phyloP scores from a whole-genome alignment of 441 rosid species.

The Mallotus repandus region DNA sequence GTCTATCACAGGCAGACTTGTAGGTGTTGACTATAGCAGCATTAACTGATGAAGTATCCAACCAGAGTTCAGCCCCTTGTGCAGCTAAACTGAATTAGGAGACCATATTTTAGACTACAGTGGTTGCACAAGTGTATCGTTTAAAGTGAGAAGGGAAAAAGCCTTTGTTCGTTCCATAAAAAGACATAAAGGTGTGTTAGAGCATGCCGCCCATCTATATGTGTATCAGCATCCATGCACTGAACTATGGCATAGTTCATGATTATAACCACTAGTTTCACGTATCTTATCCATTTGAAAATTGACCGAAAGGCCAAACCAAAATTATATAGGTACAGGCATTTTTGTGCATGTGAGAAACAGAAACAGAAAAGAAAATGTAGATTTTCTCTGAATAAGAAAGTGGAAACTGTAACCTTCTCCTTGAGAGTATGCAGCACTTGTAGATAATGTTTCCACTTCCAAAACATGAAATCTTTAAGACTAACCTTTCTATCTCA shows the following conservation, averaged over 20 bases:
- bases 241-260: slow-evolving; percentile 12
- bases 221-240: not conserved
- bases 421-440: slow-evolving; percentile 5
- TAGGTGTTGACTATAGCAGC: slow-evolving; percentile 80
- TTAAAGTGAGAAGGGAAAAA: not conserved
- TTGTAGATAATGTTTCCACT: slow-evolving; percentile 3
- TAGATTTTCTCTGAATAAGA: not conserved
- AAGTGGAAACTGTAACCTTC: slow-evolving; percentile 8
- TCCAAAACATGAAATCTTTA: slow-evolving; percentile 8
- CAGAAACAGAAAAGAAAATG: not conserved
- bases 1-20: slow-evolving; percentile 57
- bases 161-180: not conserved
- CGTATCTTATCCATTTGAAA: slow-evolving; percentile 7
- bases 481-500: slow-evolving; percentile 65
- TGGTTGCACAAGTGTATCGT: slow-evolving; percentile 4
- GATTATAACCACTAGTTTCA: slow-evolving; percentile 3
- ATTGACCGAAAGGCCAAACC: not conserved
- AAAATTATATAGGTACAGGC: not conserved
- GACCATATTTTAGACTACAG: slow-evolving; percentile 1
- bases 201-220: not conserved
- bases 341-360: not conserved
- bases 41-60: slow-evolving; percentile 81
- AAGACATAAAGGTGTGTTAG: not conserved
- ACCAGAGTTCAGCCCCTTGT: slow-evolving; percentile 72
- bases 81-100: slow-evolving; percentile 63